Base-by-base conservation (phyloP, 179 eudicot genomes). In the Amaranthus tricolor region DNA sequence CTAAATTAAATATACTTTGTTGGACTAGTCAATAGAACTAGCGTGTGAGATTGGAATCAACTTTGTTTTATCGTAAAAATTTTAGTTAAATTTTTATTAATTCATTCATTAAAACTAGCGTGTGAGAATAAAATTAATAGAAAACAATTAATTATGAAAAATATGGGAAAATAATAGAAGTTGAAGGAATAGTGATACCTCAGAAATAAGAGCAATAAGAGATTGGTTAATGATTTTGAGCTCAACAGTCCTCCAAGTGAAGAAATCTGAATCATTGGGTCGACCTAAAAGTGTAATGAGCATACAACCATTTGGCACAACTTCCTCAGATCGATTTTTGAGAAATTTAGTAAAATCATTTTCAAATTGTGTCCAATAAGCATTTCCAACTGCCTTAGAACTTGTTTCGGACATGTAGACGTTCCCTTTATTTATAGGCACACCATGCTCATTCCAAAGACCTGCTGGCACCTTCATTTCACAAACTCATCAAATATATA, bases 271-370 rank as follows among this genome's bases (percentile, higher is more conserved):
- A 7, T 60, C 72, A 43, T 75, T 76, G n/a, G 77, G 79, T 45
- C 89, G 63, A 16, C 91, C 89, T 0, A 79, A 79, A 61, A 86
- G 47, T 16, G 78, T 78, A 31, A 86, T 56, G 14, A 88, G 77
- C 72, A 81, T 66, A 55, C 31, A 52, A 12, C 88, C 88, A 45
- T 77, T 72, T 3, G 49, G 9, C 17, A 75, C 21, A 31, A 84
- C 47, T 75, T 86, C 87, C 19, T 77, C 56, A 12, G 87, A 73
- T 3, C 87, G 84, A 31, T 66, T 76, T 5, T 60, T 56, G 65
- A 84, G 76, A 58, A 86, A 80, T 1, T 20, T 9, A 1, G 49
- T 62, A 40, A 80, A 73, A 58, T 82, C 86, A 24, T 66, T 48
- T 51, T 76, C 9, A 59, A 81, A 86, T 61, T 86, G 85, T 45